A percentile compares a stretch with the other conserved stretches of the same genome.
phyloP scores from a whole-genome alignment of 1,284 basidiomycete species.

The Violaceomyces palustris region DNA sequence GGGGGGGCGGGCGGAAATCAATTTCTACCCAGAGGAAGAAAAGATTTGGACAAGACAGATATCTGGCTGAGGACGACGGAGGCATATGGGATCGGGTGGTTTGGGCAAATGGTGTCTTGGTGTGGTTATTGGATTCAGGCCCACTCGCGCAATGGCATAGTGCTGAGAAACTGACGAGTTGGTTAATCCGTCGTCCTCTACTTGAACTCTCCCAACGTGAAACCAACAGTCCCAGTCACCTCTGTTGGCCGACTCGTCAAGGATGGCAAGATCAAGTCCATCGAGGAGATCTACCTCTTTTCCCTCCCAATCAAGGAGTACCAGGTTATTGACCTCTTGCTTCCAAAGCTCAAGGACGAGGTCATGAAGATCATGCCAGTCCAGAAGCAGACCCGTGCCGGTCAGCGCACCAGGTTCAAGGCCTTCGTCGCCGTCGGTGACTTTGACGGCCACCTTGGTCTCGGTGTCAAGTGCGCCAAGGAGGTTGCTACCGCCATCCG shows the following conservation, averaged over 20 bases:
- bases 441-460: conserved; percentile 87
- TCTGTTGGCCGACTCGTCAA: conserved; percentile 98
- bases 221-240: conserved; percentile 89
- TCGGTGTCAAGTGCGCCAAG: conserved; percentile 99
- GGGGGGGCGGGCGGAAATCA: no score
- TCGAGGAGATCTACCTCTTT: conserved; percentile 99
- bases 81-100: no score
- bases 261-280: conserved; percentile 99
- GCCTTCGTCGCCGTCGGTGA: conserved; percentile 99
- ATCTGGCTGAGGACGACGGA: no score
- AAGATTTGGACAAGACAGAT: no score
- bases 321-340: conserved; percentile 52
- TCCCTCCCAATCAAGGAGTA: conserved; percentile 69
- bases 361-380: conserved; percentile 99
- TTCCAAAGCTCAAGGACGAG: conserved; percentile 62
- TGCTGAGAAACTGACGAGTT: no score
- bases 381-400: conserved; percentile 99
- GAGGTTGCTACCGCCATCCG: conserved; percentile 99
- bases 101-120: no score
- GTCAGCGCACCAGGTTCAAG: conserved; percentile 99
- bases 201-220: no score
- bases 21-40: no score
- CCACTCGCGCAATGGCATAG: no score
- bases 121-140: no score
- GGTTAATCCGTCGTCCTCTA: no score